Evolutionary conservation across 2,329 filamentous ascomycete genomes (phyloP).

Genomic region (Nemania abortiva): DNA sequence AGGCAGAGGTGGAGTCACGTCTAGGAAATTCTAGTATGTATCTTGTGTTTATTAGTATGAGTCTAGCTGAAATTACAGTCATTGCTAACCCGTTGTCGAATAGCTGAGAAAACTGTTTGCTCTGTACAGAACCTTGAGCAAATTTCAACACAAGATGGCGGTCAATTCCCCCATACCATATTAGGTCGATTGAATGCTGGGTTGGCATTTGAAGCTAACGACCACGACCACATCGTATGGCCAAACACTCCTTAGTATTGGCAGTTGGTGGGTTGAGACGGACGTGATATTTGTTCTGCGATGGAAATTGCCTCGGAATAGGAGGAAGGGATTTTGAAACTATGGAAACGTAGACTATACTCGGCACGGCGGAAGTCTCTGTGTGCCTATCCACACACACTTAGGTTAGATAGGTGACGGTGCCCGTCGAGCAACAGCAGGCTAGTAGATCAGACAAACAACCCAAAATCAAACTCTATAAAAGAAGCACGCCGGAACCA

Average conservation of each 20-base stretch:
- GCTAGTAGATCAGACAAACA: not conserved
- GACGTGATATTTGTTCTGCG: not conserved
- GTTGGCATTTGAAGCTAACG: not conserved
- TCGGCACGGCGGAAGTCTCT: not conserved
- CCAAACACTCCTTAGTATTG: not conserved
- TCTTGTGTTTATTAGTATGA: not conserved
- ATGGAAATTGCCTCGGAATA: not conserved
- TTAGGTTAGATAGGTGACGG: too few species aligned
- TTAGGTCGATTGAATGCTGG: not conserved
- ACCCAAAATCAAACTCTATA: not conserved
- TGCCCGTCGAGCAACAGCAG: too few species aligned
- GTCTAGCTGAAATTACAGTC: not conserved
- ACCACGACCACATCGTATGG: not conserved
- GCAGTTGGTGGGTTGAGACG: too few species aligned
- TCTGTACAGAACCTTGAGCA: too few species aligned
- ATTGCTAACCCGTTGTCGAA: not conserved
- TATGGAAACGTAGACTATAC: not conserved
- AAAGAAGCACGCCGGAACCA: too few species aligned
- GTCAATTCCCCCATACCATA: not conserved
- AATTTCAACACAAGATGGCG: not conserved
- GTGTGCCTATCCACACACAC: not conserved
- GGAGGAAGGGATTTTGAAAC: not conserved
- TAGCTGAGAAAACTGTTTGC: not conserved
- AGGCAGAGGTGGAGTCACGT: not conserved
- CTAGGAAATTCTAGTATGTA: not conserved